These are phyloP conservation scores for Russula compacta DNA, from an alignment of 768 basidiomycete species.

Conservation along the genomic window DNA sequence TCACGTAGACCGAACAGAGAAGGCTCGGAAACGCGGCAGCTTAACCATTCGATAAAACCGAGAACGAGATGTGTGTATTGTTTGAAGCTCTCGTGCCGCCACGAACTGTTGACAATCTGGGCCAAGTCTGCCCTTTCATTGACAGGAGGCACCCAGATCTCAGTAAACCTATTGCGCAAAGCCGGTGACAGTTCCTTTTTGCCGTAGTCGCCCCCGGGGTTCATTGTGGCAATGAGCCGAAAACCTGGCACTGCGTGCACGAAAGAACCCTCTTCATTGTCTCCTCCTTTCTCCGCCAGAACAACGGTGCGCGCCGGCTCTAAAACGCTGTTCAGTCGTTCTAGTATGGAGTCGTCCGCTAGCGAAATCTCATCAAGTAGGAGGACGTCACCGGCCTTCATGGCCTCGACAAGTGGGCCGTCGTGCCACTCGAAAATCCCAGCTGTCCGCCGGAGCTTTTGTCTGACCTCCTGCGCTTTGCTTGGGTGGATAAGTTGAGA, in stretches of 20 bases:
- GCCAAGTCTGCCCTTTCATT: slow-evolving; percentile 63
- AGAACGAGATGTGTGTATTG: slow-evolving; percentile 54
- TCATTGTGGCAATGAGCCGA: slow-evolving; percentile 96
- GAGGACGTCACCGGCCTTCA: slow-evolving; percentile 77
- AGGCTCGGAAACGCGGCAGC: slow-evolving; percentile 45
- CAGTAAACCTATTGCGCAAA: slow-evolving; percentile 93
- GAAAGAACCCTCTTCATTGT: slow-evolving; percentile 53
- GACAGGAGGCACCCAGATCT: slow-evolving; percentile 94
- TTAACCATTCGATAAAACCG: slow-evolving; percentile 78
- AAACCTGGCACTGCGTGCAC: slow-evolving; percentile 62
- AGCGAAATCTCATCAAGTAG: slow-evolving; percentile 95
- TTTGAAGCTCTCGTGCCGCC: slow-evolving; percentile 48
- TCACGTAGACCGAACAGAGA: slow-evolving; percentile 76
- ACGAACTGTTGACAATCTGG: slow-evolving; percentile 65
- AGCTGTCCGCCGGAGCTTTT: slow-evolving; percentile 41
- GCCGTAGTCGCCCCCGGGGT: slow-evolving; percentile 97
- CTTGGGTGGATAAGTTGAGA: slow-evolving; percentile 9
- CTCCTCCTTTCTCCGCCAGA: slow-evolving; percentile 86
- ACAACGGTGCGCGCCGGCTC: slow-evolving; percentile 84
- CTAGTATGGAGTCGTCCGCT: slow-evolving; percentile 96
- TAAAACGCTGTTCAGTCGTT: slow-evolving; percentile 94
- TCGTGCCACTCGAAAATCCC: slow-evolving; percentile 96
- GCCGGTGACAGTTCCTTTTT: slow-evolving; percentile 99
- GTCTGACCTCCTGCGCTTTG: slow-evolving; percentile 34
- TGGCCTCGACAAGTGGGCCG: slow-evolving; percentile 90